phyloP scores from a whole-genome alignment of 2,329 filamentous ascomycete species.

The Nectriaceae sp. region DNA sequence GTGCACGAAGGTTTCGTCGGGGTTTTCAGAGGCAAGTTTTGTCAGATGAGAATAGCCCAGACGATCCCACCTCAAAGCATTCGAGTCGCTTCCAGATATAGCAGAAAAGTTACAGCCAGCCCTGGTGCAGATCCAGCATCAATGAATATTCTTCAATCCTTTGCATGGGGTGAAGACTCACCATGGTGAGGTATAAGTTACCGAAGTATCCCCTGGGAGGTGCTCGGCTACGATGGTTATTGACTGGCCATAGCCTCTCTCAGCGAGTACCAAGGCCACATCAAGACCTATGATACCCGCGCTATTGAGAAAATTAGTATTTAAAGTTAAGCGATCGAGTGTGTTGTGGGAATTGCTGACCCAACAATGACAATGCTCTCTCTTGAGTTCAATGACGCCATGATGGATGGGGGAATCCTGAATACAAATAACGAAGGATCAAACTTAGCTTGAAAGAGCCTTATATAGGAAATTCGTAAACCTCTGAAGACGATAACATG shows the following conservation, averaged over 20 bases:
- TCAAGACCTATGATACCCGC: conserved; percentile 43
- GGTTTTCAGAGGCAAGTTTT: conserved; percentile 31
- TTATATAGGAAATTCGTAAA: no score
- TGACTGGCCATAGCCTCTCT: conserved; percentile 33
- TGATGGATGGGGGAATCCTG: no score
- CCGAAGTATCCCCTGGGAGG: conserved; percentile 41
- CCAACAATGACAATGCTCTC: conserved; percentile 26
- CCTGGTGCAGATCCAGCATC: conserved; percentile 21
- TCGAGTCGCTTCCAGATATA: conserved; percentile 42
- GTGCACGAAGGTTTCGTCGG: conserved; percentile 36
- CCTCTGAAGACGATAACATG: no score
- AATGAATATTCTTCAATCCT: neutral
- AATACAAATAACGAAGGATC: no score
- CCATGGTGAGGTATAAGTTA: conserved; percentile 45
- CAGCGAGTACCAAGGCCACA: conserved; percentile 37
- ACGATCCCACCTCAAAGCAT: conserved; percentile 44
- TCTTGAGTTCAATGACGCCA: no score
- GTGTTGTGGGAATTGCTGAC: conserved; percentile 7
- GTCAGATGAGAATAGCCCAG: conserved; percentile 41
- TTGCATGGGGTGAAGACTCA: conserved; percentile 9
- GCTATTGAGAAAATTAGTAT: conserved; percentile 18
- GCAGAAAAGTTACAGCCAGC: conserved; percentile 47
- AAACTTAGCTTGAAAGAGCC: no score
- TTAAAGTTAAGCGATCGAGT: neutral
- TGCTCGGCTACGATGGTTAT: conserved; percentile 43